Conservation (phyloP, 2,329 filamentous ascomycete genomes). For the Phialophora chinensis region DNA sequence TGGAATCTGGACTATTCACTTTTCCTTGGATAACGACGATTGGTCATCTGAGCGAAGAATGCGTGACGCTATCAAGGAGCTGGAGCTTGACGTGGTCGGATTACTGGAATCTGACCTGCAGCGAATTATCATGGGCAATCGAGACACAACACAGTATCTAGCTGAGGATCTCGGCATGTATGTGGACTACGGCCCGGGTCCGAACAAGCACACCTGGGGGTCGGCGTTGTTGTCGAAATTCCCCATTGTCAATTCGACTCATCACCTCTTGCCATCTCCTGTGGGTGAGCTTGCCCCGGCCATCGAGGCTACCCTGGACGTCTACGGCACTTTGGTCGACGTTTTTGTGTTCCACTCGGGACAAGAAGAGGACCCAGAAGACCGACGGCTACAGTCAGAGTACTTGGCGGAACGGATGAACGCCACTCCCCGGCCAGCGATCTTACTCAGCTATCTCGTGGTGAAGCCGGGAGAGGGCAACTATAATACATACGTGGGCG, state of each 20-base stretch:
- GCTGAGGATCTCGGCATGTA: slow-evolving; percentile 99
- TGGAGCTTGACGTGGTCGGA: slow-evolving; percentile 98
- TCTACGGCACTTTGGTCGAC: slow-evolving; percentile 87
- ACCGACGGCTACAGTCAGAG: slow-evolving; percentile 81
- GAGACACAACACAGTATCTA: slow-evolving; percentile 91
- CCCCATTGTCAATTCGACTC: slow-evolving; percentile 94
- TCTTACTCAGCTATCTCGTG: slow-evolving; percentile 90
- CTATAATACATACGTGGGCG: slow-evolving; percentile 93
- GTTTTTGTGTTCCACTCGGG: slow-evolving; percentile 99
- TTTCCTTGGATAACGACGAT: slow-evolving; percentile 97
- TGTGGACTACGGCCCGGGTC: slow-evolving; percentile 93
- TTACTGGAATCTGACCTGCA: slow-evolving; percentile 91
- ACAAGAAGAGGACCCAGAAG: slow-evolving; percentile 94
- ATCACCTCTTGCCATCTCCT: slow-evolving; percentile 90
- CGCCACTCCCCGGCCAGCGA: slow-evolving; percentile 75
- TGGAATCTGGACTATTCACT: slow-evolving; percentile 99
- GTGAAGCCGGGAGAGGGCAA: slow-evolving; percentile 90
- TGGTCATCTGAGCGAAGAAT: slow-evolving; percentile 96
- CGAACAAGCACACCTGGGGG: slow-evolving; percentile 99
- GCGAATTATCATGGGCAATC: slow-evolving; percentile 99
- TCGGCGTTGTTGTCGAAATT: slow-evolving; percentile 93
- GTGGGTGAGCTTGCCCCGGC: slow-evolving; percentile 94
- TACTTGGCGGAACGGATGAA: slow-evolving; percentile 92
- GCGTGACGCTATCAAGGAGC: slow-evolving; percentile 85
- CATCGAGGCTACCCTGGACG: slow-evolving; percentile 94